Evolutionary conservation across 108 stramenopile genomes (phyloP).

Genomic region (Discostella pseudostelligera): DNA sequence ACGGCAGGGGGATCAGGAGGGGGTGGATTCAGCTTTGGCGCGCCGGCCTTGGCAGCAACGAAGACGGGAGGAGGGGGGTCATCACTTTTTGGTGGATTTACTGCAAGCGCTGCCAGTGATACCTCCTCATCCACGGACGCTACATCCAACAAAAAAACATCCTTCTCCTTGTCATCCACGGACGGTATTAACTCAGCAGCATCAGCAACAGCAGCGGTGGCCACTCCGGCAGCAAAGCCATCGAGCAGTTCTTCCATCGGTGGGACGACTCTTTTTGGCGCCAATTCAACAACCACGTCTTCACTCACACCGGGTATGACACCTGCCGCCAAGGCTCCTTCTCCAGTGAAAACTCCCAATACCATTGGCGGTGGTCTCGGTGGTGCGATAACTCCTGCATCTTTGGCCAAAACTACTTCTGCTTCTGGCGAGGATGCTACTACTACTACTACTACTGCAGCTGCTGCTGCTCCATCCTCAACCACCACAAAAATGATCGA

Average conservation of each 20-base stretch:
- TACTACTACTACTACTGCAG: constrained; percentile 4
- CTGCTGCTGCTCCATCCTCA: constrained; percentile 17
- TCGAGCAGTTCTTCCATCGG: constrained; percentile 33
- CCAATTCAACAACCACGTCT: constrained; percentile 4
- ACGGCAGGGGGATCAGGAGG: constrained; percentile 6
- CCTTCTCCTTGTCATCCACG: neutral
- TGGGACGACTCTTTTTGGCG: constrained; percentile 16
- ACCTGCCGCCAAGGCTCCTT: constrained; percentile 29
- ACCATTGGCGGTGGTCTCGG: neutral
- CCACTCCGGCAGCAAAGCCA: constrained; percentile 32
- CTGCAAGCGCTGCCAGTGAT: neutral
- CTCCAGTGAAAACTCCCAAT: constrained; percentile 27
- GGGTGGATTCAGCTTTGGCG: constrained; percentile 39
- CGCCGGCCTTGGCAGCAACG: neutral
- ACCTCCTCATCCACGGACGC: neutral
- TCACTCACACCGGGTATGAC: constrained; percentile 33
- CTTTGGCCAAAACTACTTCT: constrained; percentile 17
- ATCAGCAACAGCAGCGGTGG: constrained; percentile 29
- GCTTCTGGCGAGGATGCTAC: constrained; percentile 19
- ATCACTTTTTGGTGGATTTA: constrained; percentile 4
- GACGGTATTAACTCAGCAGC: constrained; percentile 10
- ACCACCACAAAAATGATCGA: constrained; percentile 41
- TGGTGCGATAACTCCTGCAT: constrained; percentile 8
- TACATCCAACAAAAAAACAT: neutral
- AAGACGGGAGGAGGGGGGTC: constrained; percentile 11